Percentiles rank a stretch among this genome's conserved stretches.
phyloP scores from a whole-genome alignment of 352 stramenopile species.

The Bremia lactucae region DNA sequence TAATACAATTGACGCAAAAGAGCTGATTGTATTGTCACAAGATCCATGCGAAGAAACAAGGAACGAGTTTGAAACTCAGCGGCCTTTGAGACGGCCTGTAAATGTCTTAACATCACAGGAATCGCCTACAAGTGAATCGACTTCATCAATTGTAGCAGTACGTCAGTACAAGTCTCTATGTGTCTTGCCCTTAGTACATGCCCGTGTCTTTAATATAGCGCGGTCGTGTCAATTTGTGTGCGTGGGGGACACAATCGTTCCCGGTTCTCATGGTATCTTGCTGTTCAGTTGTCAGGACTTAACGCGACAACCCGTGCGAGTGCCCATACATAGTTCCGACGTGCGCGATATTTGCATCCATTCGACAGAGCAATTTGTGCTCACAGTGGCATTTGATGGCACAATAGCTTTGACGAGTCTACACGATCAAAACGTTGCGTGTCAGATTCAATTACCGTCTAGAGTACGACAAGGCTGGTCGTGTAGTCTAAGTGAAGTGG shows the following conservation, averaged over 20 bases:
- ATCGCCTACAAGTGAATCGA: neutral
- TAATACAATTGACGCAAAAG: too few relatives aligned
- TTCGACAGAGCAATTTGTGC: conserved; percentile 13
- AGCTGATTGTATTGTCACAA: too few relatives aligned
- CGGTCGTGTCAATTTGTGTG: conserved; percentile 37
- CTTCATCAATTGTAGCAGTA: conserved; percentile 8
- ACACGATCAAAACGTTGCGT: conserved; percentile 25
- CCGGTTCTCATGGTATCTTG: conserved; percentile 27
- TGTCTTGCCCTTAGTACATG: conserved; percentile 21
- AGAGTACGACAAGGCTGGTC: conserved; percentile 42
- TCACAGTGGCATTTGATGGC: conserved; percentile 52
- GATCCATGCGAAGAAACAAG: neutral
- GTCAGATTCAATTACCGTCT: conserved; percentile 27
- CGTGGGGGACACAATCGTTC: conserved; percentile 30
- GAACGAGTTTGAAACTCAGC: neutral
- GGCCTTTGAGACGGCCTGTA: neutral
- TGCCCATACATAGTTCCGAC: conserved; percentile 31
- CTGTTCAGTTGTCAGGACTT: conserved; percentile 33
- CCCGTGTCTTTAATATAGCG: conserved; percentile 48
- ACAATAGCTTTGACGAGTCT: conserved; percentile 44
- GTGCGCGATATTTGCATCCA: conserved; percentile 51
- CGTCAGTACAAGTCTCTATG: conserved; percentile 36
- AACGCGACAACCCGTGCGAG: conserved; percentile 13
- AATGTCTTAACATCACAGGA: neutral
- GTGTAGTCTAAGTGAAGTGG: conserved; percentile 28